These are phyloP conservation scores for Amanita rimosa DNA, from an alignment of 768 basidiomycete species.

Conservation along the genomic window DNA sequence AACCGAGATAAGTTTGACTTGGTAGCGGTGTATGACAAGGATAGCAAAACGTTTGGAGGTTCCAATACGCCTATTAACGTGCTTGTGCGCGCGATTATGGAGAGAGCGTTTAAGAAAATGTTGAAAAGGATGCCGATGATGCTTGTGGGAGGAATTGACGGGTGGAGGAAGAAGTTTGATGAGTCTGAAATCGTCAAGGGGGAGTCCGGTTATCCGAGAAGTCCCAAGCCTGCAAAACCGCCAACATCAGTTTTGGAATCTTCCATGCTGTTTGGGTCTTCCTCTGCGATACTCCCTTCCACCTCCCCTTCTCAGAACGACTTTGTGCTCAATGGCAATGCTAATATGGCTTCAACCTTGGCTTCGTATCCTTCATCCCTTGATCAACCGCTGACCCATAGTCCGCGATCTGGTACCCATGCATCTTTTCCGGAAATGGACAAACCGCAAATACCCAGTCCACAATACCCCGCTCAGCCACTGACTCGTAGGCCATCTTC, in stretches of 20 bases:
- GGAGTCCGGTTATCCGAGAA: conserved; percentile 6
- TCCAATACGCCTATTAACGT: conserved; percentile 41
- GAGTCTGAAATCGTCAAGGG: conserved; percentile 19
- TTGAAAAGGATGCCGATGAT: conserved; percentile 71
- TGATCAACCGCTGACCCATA: not conserved
- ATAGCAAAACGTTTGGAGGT: conserved; percentile 40
- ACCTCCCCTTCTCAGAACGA: not conserved
- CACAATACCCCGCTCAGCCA: conserved; percentile 4
- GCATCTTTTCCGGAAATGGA: not conserved
- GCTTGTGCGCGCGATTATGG: conserved; percentile 61
- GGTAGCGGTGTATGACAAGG: conserved; percentile 74
- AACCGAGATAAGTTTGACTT: conserved; percentile 86
- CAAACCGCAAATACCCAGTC: not conserved
- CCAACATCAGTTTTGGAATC: not conserved
- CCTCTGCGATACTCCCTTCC: not conserved
- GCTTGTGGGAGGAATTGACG: conserved; percentile 74
- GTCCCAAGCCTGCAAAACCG: conserved; percentile 13
- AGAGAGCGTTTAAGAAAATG: conserved; percentile 59
- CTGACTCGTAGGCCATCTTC: conserved; percentile 10
- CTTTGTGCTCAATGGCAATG: conserved; percentile 8
- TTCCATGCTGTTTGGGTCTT: not conserved
- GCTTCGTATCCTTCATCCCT: not conserved
- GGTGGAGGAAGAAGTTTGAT: conserved; percentile 60
- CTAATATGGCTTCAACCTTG: conserved; percentile 2
- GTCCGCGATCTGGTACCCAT: conserved; percentile 8